Evolutionary conservation across 1,139 yeast species (phyloP).

Genomic region (Yamadazyma epiphylla): DNA sequence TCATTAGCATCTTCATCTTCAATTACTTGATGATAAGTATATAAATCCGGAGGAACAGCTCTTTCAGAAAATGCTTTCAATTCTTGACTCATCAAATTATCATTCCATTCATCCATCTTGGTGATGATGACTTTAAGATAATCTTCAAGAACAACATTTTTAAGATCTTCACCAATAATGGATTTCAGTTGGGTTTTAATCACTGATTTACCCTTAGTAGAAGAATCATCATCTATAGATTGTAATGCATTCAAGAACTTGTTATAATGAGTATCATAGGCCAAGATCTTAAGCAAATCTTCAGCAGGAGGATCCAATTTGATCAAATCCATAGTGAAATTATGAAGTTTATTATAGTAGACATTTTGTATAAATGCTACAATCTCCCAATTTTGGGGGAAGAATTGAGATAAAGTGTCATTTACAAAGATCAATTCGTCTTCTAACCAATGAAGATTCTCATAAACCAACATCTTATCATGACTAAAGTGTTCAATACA

Average conservation of each 20-base stretch:
- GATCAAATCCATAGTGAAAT: slow-evolving; percentile 58
- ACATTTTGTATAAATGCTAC: slow-evolving; percentile 58
- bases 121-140: slow-evolving; percentile 63
- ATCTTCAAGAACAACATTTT: slow-evolving; percentile 60
- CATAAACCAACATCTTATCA: slow-evolving; percentile 57
- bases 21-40: slow-evolving; percentile 35
- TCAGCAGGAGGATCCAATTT: slow-evolving; percentile 72
- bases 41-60: slow-evolving; percentile 65
- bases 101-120: slow-evolving; percentile 82
- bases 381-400: slow-evolving; percentile 70
- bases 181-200: slow-evolving; percentile 37
- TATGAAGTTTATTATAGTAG: slow-evolving; percentile 67
- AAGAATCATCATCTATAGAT: slow-evolving; percentile 24
- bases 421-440: slow-evolving; percentile 70
- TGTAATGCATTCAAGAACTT: slow-evolving; percentile 30
- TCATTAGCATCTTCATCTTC: slow-evolving; percentile 47
- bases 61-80: slow-evolving; percentile 58
- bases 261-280: slow-evolving; percentile 69
- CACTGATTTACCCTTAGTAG: slow-evolving; percentile 25
- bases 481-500: slow-evolving; percentile 57
- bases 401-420: slow-evolving; percentile 55
- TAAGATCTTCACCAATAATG: slow-evolving; percentile 68
- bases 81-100: slow-evolving; percentile 62
- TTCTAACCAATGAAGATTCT: slow-evolving; percentile 79
- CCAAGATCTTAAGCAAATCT: slow-evolving; percentile 59